A percentile compares a stretch with the other conserved stretches of the same genome.
Conservation (phyloP, 1,284 basidiomycete species). For the Abortiporus biennis region DNA sequence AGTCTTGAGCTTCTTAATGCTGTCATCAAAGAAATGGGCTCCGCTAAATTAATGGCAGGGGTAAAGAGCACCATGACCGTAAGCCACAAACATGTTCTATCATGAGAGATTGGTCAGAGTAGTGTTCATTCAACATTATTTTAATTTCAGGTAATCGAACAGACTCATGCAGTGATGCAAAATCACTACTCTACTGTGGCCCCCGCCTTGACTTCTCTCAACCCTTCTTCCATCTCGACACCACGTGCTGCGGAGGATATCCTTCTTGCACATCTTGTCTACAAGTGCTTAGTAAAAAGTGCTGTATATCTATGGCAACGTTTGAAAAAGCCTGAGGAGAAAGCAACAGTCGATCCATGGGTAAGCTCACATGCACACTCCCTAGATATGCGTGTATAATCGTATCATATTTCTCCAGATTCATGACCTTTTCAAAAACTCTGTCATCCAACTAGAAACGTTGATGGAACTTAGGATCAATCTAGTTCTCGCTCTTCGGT, state of each 20-base stretch:
- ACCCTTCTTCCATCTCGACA: slow-evolving; percentile 27
- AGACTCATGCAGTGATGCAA: slow-evolving; percentile 46
- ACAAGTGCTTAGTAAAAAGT: slow-evolving; percentile 64
- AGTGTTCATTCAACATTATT: slow-evolving; percentile 1
- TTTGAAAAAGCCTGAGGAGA: slow-evolving; percentile 34
- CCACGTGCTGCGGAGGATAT: slow-evolving; percentile 44
- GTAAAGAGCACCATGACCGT: slow-evolving; percentile 61
- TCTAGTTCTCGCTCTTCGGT: slow-evolving; percentile 29
- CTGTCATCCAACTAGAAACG: slow-evolving; percentile 45
- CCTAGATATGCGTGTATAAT: slow-evolving; percentile 1
- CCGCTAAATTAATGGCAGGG: slow-evolving; percentile 61
- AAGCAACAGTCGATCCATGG: slow-evolving; percentile 43
- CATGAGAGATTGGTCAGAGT: not conserved
- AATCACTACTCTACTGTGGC: slow-evolving; percentile 54
- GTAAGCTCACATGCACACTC: slow-evolving; percentile 30
- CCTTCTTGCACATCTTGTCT: slow-evolving; percentile 57
- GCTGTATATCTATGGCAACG: slow-evolving; percentile 67
- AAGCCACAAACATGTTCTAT: slow-evolving; percentile 11
- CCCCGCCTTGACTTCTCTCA: slow-evolving; percentile 31
- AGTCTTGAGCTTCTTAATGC: slow-evolving; percentile 56
- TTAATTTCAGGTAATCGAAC: slow-evolving; percentile 43
- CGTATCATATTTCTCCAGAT: slow-evolving; percentile 33
- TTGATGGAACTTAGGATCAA: slow-evolving; percentile 45
- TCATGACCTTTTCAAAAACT: slow-evolving; percentile 51
- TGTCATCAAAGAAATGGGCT: slow-evolving; percentile 62